A percentile compares a stretch with the other conserved stretches of the same genome.
These are phyloP conservation scores for Boeremia lycopersici DNA, from an alignment of 2,329 filamentous ascomycete species.

Conservation along the genomic window DNA sequence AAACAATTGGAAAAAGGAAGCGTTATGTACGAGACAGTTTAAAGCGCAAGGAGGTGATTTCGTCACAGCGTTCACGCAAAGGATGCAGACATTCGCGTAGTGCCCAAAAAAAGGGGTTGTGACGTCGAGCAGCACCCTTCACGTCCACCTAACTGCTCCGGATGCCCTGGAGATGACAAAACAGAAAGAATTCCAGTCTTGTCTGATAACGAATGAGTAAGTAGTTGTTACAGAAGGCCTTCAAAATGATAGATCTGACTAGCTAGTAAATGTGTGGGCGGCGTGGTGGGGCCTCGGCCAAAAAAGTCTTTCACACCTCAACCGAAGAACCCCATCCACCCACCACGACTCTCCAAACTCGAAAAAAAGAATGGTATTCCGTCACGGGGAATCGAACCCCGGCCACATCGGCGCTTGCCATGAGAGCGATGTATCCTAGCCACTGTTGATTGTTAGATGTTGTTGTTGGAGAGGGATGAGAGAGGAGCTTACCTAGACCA, in stretches of 20 bases:
- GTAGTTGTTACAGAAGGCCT: too few species aligned
- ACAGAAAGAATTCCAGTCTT: not conserved
- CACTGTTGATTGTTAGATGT: not conserved
- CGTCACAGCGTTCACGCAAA: too few species aligned
- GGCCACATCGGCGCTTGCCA: constrained; percentile 10
- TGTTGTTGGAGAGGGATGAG: not conserved
- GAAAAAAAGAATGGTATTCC: not conserved
- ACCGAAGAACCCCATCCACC: not conserved
- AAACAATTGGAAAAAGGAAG: too few species aligned
- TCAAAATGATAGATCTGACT: not conserved
- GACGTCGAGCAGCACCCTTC: not conserved
- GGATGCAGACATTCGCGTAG: too few species aligned
- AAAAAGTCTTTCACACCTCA: not conserved
- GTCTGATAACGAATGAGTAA: too few species aligned
- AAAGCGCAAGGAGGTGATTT: too few species aligned
- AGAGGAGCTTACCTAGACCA: constrained; percentile 1
- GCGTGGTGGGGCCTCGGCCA: not conserved
- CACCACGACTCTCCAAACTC: not conserved
- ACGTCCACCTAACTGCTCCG: not conserved
- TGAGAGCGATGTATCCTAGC: constrained; percentile 16
- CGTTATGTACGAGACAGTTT: too few species aligned
- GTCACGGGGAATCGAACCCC: constrained; percentile 16
- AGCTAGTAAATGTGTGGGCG: not conserved
- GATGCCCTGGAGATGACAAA: not conserved
- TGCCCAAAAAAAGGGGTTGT: too few species aligned